These are phyloP conservation scores for Neoarthrinium moseri DNA, from an alignment of 2,329 filamentous ascomycete genomes.

Conservation along the genomic window DNA sequence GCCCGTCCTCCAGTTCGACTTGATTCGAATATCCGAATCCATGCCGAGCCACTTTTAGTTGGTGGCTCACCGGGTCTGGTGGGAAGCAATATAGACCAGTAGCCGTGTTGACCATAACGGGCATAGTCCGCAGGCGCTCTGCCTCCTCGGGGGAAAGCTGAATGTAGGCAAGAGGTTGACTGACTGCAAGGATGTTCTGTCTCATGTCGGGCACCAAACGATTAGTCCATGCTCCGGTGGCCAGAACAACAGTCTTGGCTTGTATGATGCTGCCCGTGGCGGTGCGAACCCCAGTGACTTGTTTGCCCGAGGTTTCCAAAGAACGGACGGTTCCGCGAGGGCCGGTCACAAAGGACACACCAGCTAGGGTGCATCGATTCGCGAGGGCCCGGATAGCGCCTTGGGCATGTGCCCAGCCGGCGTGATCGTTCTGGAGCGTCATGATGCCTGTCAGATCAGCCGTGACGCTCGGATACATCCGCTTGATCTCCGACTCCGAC, in stretches of 20 bases:
- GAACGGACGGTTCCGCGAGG: constrained; percentile 24
- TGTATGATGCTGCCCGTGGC: background rate
- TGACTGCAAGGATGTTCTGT: constrained; percentile 61
- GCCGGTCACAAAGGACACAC: constrained; percentile 32
- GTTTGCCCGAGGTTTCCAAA: constrained; percentile 14
- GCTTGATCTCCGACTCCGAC: constrained; percentile 9
- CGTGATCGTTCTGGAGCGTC: constrained; percentile 9
- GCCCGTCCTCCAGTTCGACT: constrained; percentile 14
- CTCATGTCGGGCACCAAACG: constrained; percentile 50
- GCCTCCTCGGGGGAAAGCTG: constrained; percentile 59
- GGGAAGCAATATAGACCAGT: constrained; percentile 56
- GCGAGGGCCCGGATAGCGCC: constrained; percentile 25
- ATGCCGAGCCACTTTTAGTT: constrained; percentile 60
- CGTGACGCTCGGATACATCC: constrained; percentile 7
- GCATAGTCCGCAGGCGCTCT: constrained; percentile 47
- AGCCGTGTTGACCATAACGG: constrained; percentile 57
- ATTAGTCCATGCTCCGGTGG: constrained; percentile 67
- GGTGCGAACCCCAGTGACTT: background rate
- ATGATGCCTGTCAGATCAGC: constrained; percentile 11
- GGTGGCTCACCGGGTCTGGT: constrained; percentile 38
- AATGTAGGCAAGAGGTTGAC: constrained; percentile 66
- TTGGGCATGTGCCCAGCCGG: constrained; percentile 22
- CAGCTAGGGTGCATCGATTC: constrained; percentile 46
- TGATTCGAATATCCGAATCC: constrained; percentile 52
- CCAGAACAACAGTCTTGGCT: constrained; percentile 47